These are phyloP conservation scores for Mycosphaerella arachidis DNA, from an alignment of 2,329 filamentous ascomycete species.

Conservation along the genomic window DNA sequence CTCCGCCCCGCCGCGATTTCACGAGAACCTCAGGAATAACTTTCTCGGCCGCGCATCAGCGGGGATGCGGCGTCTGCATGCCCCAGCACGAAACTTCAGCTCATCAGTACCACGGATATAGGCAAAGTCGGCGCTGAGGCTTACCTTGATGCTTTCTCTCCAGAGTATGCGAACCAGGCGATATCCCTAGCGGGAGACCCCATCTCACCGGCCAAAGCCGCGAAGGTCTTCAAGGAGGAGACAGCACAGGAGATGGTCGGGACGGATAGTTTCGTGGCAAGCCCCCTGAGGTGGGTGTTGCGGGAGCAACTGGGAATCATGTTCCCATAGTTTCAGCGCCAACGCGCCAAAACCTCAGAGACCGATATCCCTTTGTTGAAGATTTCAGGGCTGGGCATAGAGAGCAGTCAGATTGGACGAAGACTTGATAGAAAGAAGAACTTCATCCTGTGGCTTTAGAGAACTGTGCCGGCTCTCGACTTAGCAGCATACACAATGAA, in stretches of 20 bases:
- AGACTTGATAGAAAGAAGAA: neutral
- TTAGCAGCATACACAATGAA: too few species aligned
- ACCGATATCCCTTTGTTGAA: neutral
- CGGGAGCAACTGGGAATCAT: constrained; percentile 32
- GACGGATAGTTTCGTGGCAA: constrained; percentile 41
- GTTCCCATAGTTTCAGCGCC: constrained; percentile 12
- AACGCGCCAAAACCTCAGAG: neutral
- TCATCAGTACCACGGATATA: constrained; percentile 40
- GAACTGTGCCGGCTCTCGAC: too few species aligned
- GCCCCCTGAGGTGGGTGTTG: constrained; percentile 39
- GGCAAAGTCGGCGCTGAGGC: constrained; percentile 49
- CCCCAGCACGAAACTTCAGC: constrained; percentile 28
- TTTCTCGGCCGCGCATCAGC: constrained; percentile 49
- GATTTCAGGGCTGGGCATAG: neutral
- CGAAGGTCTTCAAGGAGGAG: constrained; percentile 43
- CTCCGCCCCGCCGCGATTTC: constrained; percentile 58
- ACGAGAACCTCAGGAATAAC: constrained; percentile 53
- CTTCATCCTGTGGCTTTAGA: too few species aligned
- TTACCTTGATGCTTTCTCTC: constrained; percentile 39
- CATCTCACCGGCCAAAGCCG: constrained; percentile 45
- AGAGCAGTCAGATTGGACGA: constrained; percentile 1
- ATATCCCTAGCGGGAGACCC: constrained; percentile 52
- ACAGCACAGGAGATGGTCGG: constrained; percentile 43
- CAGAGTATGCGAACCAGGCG: constrained; percentile 42
- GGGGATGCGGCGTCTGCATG: constrained; percentile 38